Evolutionary conservation across 2,329 filamentous ascomycete species (phyloP).

Genomic region (Trichoderma harzianum): DNA sequence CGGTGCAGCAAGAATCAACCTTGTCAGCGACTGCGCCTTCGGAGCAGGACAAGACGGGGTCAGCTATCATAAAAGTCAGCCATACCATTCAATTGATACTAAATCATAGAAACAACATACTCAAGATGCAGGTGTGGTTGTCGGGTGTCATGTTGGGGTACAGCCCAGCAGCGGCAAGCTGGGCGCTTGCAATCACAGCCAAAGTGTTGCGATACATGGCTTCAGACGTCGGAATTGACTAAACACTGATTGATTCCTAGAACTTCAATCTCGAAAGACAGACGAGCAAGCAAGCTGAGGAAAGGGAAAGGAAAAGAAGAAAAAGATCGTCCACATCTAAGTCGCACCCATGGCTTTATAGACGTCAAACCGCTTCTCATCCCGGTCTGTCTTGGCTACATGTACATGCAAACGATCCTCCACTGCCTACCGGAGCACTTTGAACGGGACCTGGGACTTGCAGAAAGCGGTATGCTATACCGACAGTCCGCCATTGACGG

Average conservation of each 20-base stretch:
- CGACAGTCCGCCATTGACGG: neutral
- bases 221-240: neutral
- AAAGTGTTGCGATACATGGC: conserved; percentile 27
- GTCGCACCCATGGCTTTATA: neutral
- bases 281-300: neutral
- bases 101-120: conserved; percentile 27
- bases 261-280: neutral
- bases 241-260: neutral
- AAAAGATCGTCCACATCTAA: neutral
- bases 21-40: conserved; percentile 39
- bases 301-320: neutral
- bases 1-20: conserved; percentile 61
- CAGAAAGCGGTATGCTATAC: neutral
- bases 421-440: neutral
- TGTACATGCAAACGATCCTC: neutral
- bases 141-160: conserved; percentile 44
- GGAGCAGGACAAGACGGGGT: conserved; percentile 46
- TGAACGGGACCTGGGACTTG: neutral
- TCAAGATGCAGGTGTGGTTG: conserved; percentile 56
- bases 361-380: neutral
- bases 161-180: conserved; percentile 35
- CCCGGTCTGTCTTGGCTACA: neutral
- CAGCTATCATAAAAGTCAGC: neutral
- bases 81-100: neutral
- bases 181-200: conserved; percentile 27